A percentile compares a stretch with the other conserved stretches of the same genome.
Conservation (phyloP, 2,329 filamentous ascomycete species). For the Talaromyces sp. region DNA sequence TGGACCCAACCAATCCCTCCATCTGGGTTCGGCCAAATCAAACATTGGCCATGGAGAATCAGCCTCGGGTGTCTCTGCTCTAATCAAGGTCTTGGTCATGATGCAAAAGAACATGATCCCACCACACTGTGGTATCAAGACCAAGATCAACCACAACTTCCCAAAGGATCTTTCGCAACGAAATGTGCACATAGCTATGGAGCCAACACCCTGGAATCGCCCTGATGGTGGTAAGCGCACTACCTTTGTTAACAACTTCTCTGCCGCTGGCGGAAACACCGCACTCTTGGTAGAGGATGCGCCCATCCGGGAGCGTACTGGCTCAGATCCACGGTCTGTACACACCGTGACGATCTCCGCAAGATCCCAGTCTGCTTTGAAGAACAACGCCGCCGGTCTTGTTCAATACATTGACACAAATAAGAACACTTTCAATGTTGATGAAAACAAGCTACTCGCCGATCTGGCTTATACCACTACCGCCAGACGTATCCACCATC, state of each 20-base stretch:
- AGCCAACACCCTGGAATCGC: constrained; percentile 45
- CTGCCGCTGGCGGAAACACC: constrained; percentile 72
- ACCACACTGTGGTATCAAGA: constrained; percentile 42
- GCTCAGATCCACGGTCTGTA: constrained; percentile 55
- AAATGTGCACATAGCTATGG: constrained; percentile 50
- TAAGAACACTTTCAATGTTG: constrained; percentile 34
- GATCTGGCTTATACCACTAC: constrained; percentile 69
- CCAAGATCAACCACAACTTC: constrained; percentile 50
- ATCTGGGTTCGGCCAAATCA: constrained; percentile 65
- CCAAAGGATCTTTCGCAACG: constrained; percentile 47
- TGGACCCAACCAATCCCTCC: constrained; percentile 55
- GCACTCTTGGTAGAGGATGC: constrained; percentile 66
- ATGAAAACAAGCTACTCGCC: constrained; percentile 51
- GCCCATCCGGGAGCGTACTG: constrained; percentile 29
- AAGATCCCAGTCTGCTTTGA: constrained; percentile 53
- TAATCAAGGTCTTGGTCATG: constrained; percentile 44
- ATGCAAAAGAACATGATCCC: constrained; percentile 38
- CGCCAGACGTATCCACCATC: constrained; percentile 55
- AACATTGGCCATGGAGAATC: constrained; percentile 67
- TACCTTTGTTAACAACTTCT: constrained; percentile 67
- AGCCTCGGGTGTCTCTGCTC: constrained; percentile 55
- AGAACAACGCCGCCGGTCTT: constrained; percentile 60
- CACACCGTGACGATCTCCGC: constrained; percentile 64
- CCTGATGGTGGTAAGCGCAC: constrained; percentile 38
- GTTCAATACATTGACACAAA: constrained; percentile 59